Evolutionary conservation across 495 filamentous ascomycete species (phyloP), one percentile per base, ranked within the genome.

Genomic region (Penicillium herquei): DNA sequence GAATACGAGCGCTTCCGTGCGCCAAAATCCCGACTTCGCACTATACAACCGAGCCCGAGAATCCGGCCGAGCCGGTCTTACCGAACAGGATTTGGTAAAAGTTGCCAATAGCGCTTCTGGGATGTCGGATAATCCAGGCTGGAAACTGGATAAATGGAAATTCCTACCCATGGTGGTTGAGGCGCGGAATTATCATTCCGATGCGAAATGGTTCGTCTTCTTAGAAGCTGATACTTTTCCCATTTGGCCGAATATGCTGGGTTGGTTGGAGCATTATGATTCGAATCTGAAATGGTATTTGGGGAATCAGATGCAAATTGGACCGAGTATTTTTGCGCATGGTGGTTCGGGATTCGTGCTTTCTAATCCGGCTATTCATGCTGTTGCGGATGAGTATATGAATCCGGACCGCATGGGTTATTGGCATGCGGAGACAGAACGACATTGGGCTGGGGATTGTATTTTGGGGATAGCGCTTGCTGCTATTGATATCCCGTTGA

Each of bases 131-230:
- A 77, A 75, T 26, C 72, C 75, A 1, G 86, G 82, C 17, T 90
- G 86, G 85, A 77, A 75, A 50, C 71, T 87, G 12, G 86, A 89
- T 67, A 87, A 86, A 63, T 88, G 83, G 77, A 89, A 88, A 67
- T 88, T 88, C 64, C 70, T 89, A 6, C 82, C 84, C 4, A 84
- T 85, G 75, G 76, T 87, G 56, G 75, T 82, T 40, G 71, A 81
- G 31, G 79, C 84, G 16, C 80, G 79, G 62, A 61, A 65, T 30
- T 68, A 74, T 65, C 67, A 70, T 11, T 78, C 79, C n/a, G 64
- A 77, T 10, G 75, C 72, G 13, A 76, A 82, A 37, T 90, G 84
- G 84, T 90, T 82, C 59, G 77, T 88, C 42, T 87, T 88, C 65
- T 79, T 86, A 62, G 86, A 88, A 56, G 81, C 82, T 0, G 86